These are phyloP conservation scores for Musa itinerans DNA, from an alignment of 176 grass and related monocot genomes.

Conservation along the genomic window DNA sequence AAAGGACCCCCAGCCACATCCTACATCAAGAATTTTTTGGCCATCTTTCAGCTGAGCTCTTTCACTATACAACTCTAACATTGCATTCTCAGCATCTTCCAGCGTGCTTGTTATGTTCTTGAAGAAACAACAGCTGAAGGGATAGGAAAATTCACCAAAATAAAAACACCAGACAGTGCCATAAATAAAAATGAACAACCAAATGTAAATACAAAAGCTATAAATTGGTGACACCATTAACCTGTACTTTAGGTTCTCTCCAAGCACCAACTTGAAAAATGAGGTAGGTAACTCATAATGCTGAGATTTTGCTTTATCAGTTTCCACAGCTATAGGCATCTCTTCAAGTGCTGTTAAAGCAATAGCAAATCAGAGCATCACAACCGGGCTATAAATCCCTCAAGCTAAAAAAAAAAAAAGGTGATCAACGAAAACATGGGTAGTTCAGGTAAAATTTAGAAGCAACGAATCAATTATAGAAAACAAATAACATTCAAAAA, in stretches of 20 bases:
- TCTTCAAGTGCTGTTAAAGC: constrained; percentile 49
- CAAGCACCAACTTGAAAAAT: constrained; percentile 86
- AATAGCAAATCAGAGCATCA: background rate
- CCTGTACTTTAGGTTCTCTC: constrained; percentile 79
- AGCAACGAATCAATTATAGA: background rate
- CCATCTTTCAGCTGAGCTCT: constrained; percentile 74
- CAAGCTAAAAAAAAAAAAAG: background rate
- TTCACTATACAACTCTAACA: constrained; percentile 81
- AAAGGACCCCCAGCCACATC: constrained; percentile 93
- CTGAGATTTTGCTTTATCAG: constrained; percentile 71
- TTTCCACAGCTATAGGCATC: constrained; percentile 84
- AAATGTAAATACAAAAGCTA: background rate
- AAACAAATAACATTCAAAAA: no score
- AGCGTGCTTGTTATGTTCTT: constrained; percentile 49
- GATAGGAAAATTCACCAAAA: background rate
- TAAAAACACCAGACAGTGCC: no score
- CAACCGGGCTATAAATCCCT: background rate
- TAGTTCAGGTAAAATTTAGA: background rate
- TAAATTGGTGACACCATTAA: background rate
- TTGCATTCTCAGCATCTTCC: constrained; percentile 79
- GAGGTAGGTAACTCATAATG: constrained; percentile 85
- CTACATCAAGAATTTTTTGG: constrained; percentile 67
- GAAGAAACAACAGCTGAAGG: constrained; percentile 76
- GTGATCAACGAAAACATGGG: background rate
- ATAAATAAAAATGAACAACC: no score